Percentiles rank a stretch among this genome's conserved stretches.
Conservation (phyloP, 2,329 filamentous ascomycete species). For the Exophiala alcalophila region DNA sequence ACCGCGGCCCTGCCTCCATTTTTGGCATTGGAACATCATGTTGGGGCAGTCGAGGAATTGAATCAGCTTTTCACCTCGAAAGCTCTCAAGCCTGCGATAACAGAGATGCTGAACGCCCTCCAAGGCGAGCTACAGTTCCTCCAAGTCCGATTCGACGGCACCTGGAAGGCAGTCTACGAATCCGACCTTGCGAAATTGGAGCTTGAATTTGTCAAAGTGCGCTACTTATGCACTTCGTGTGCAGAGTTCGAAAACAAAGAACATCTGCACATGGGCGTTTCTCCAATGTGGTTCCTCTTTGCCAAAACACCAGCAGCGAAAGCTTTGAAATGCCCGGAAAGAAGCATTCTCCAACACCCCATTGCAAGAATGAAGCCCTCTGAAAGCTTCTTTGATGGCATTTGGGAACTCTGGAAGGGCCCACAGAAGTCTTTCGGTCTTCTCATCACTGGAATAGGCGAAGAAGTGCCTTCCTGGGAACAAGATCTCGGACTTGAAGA, state of each 20-base stretch:
- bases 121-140: slow-evolving; percentile 36
- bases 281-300: slow-evolving; percentile 48
- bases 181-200: slow-evolving; percentile 17
- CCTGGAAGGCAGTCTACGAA: slow-evolving; percentile 45
- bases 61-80: neutral
- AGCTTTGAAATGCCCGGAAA: slow-evolving; percentile 39
- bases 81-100: slow-evolving; percentile 23
- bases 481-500: slow-evolving; percentile 41
- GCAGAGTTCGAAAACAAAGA: neutral
- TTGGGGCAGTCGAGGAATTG: neutral
- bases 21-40: slow-evolving; percentile 3
- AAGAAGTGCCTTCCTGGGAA: slow-evolving; percentile 39
- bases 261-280: slow-evolving; percentile 29
- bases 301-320: slow-evolving; percentile 41
- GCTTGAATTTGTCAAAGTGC: slow-evolving; percentile 15
- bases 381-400: slow-evolving; percentile 35
- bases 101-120: slow-evolving; percentile 31
- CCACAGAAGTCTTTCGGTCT: slow-evolving; percentile 31
- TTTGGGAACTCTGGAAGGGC: slow-evolving; percentile 47
- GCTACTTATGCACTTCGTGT: slow-evolving; percentile 1
- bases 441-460: slow-evolving; percentile 37
- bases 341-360: slow-evolving; percentile 46
- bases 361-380: slow-evolving; percentile 48
- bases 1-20: slow-evolving; percentile 8
- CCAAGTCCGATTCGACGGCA: slow-evolving; percentile 34